Evolutionary conservation across 225 moss, liverwort and hornwort species (phyloP), one percentile per base, ranked within the genome.

Genomic region (Sphagnum contortum): DNA sequence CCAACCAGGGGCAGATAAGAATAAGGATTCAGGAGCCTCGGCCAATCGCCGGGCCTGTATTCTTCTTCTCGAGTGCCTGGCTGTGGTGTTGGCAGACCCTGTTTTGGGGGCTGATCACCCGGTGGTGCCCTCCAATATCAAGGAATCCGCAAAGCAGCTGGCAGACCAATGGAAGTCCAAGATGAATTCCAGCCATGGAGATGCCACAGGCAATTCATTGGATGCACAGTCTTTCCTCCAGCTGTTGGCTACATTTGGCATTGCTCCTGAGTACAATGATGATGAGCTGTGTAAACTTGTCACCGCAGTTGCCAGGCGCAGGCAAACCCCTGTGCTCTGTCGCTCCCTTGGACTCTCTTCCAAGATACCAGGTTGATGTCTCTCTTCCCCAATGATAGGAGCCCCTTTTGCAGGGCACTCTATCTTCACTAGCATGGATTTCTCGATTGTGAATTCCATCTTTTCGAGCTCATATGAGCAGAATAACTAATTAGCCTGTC

Each of bases 281-380:
- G 98, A 99, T 71, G 98, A 99, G 93, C 98, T 99, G 83, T 99
- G 98, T 89, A 99, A 91, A 99, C 98, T 99, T 84, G 98, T 99
- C 98, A 99, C 93, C 75, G 98, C 93, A 76, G 98, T 93, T 71
- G 98, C 98, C 82, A 85, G 98, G 89, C 98, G 98, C 93, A 99
- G 98, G 93, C 98, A 99, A 82, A 93, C 98, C 79, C 98, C 98
- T 93, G 98, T 89, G 91, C 98, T 99, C 80, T 99, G 98, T 91
- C 91, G 93, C 80, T 99, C 98, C 89, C 98, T 99, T 91, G 98
- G 98, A 82, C 85, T 99, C 74, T 88, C 98, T 81, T 85, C 94
- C 86, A 99, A 99, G 93, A 99, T 99, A 93, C 98, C 98, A 99
- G 98, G 98, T 99, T 99, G 98, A 93, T 98, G 93, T 91, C 93